Base-by-base conservation (phyloP, 2,329 filamentous ascomycete genomes). In the Sporothrix inflata region DNA sequence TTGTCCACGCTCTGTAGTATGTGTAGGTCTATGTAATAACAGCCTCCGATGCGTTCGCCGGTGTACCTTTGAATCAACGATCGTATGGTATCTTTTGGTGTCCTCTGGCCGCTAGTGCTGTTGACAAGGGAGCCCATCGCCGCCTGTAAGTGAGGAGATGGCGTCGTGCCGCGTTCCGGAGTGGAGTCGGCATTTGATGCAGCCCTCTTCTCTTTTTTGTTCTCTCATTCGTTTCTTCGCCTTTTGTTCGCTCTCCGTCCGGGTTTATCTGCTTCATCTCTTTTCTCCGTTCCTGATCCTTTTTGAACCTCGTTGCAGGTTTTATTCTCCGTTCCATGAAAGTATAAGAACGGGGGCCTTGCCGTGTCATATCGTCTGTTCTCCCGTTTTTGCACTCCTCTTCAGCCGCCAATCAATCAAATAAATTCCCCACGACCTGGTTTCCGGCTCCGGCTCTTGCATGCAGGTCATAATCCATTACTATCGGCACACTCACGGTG, bases 101-200 rank as follows among this genome's bases (percentile, higher is more conserved):
- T 55, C 21, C 21, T 55, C 21, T 8, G 53, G 27, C 24, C 27
- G 30, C 30, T 34, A 34, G 30, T 34, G 30, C 6, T 34, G 30
- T 34, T 34, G 30, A 34, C 30, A 6, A 27, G 53, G 14, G 53
- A 6, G 12, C 16, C 53, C 27, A 8, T 34, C 3, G 12, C 24
- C 24, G 21, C n/a, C n/a, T 55, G 11, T n/a, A 27, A 34, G 30
- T 61, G 55, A 38, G 30, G 49, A 53, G 49, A 45, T 16, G 2
- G 16, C 14, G 55, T n/a, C 5, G 63, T 67, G 63, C 63, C 63
- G 63, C 24, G 42, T 67, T 67, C 42, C 63, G 24, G 63, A 49
- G 63, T 67, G 63, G 27, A 51, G 63, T 67, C 63, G 63, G 42
- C 63, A 49, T 49, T 49, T 19, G 8, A 11, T 65, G 61, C 61